Base-by-base conservation (phyloP, 2,329 filamentous ascomycete species). In the Xylaria sp. region DNA sequence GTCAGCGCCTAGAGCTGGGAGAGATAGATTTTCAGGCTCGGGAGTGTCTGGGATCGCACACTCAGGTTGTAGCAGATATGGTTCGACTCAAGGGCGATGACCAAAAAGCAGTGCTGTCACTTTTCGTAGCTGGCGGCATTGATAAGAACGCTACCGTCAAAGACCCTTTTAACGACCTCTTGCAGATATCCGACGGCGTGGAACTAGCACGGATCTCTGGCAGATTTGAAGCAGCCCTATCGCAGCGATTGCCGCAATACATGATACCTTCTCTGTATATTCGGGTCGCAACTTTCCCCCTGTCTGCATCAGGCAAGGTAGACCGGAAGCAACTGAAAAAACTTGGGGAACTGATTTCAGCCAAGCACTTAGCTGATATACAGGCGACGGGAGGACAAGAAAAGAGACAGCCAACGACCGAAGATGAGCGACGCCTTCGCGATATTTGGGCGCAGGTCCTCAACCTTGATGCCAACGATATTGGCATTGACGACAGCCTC, bases 401-500 rank as follows among this genome's bases (percentile, higher is more conserved):
- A n/a, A 54, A 54, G 25, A 15, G 51, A 54, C 51, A 54, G 51
- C 51, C 51, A 31, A 54, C 25, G 12, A 54, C 51, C n/a, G 28
- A 54, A 54, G 51, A 33, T 18, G 51, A 54, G 51, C 51, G 51
- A 13, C 23, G 31, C 23, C 51, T 71, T 33, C 63, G 59, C 28
- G 28, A 62, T 18, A 59, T 68, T 1, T 68, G 67, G 71, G 69
- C 64, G n/a, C 9, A 28, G 12, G 64, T 71, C 28, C 66, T 70
- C 10, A 54, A 62, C 7, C 58, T 72, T 31, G 25, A 67, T 8
- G 20, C 59, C 9, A 15, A 25, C 5, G 31, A 33, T n/a, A 67
- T 72, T 25, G 65, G 64, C n/a, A 46, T 61, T 13, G 46, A 64
- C 15, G 71, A 71, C 51, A 73, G 67, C 59, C 75, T 76, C 60